Base-by-base conservation (phyloP, 2,329 filamentous ascomycete species). In the Teratosphaeria nubilosa region DNA sequence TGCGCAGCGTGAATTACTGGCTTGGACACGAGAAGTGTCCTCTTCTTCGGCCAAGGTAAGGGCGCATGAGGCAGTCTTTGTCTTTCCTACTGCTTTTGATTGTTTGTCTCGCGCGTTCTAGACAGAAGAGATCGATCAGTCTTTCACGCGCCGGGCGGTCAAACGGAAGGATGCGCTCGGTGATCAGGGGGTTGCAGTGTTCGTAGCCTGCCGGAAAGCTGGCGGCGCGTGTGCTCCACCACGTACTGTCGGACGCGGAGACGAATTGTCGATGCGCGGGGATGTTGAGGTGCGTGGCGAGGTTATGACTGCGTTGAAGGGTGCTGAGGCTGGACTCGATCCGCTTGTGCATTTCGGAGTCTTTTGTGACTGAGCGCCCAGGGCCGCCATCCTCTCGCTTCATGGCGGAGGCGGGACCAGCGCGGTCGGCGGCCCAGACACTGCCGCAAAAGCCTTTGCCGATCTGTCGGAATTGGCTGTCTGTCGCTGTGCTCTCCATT, bases 61-160 rank as follows among this genome's bases (percentile, higher is more conserved):
- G 72, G 1, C 80, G 74, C 11, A 80, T 66, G 0, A 83, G 67
- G 53, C 79, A 83, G 58, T 79, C 61, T 20, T 57, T 54, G 25
- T 62, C 54, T 22, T 50, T 27, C 10, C 30, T 45, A 24, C 55
- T 63, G 5, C 13, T n/a, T 31, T 55, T 57, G 16, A 61, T 56
- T 9, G n/a, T 53, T 11, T 32, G 6, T 37, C 41, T 59, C 24
- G 32, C 24, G 14, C 14, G 13, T 24, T 58, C 56, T 1, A 34
- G 41, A 52, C 59, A 60, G 34, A 56, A 61, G 1, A 48, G 2
- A 25, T 64, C 62, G 51, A 64, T 55, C 3, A 62, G 27, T 4
- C 45, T 61, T 9, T 61, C 58, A 14, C 59, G 54, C 37, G 51
- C 14, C 5, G 53, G 5, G 25, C 34, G 20, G 7, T 32, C 10